phyloP scores from a whole-genome alignment of 2,329 filamentous ascomycete genomes.

The Fonsecaea pedrosoi region DNA sequence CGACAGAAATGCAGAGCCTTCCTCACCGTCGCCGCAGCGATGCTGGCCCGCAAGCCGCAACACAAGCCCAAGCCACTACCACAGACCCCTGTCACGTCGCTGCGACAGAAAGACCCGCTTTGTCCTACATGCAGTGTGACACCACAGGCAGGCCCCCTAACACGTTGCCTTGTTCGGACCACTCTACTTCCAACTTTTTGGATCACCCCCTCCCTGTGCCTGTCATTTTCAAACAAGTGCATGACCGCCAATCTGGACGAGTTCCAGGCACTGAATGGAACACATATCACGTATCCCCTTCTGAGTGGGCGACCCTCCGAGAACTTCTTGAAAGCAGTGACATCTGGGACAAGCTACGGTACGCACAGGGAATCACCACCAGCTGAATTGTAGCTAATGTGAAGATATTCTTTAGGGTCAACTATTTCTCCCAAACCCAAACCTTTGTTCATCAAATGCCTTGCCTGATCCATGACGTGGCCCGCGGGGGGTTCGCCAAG shows the following conservation, averaged over 20 bases:
- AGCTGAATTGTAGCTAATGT: background rate
- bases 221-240: background rate
- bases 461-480: too few relatives aligned
- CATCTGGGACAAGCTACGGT: background rate
- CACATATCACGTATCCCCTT: background rate
- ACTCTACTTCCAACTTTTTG: background rate
- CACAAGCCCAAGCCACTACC: background rate
- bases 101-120: background rate
- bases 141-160: background rate
- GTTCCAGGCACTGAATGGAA: background rate
- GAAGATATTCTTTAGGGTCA: background rate
- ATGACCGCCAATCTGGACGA: background rate
- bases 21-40: background rate
- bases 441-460: background rate
- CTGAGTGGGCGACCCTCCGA: background rate
- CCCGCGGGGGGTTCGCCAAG: too few relatives aligned
- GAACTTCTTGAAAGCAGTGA: background rate
- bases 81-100: background rate
- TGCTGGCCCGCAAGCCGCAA: background rate
- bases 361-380: background rate
- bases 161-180: background rate
- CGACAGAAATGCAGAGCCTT: slow-evolving; percentile 1
- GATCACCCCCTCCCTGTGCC: background rate
- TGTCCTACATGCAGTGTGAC: background rate
- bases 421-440: background rate